These are phyloP conservation scores for Capsicum rhomboideum DNA, from an alignment of 257 asterid genomes.

Conservation along the genomic window DNA sequence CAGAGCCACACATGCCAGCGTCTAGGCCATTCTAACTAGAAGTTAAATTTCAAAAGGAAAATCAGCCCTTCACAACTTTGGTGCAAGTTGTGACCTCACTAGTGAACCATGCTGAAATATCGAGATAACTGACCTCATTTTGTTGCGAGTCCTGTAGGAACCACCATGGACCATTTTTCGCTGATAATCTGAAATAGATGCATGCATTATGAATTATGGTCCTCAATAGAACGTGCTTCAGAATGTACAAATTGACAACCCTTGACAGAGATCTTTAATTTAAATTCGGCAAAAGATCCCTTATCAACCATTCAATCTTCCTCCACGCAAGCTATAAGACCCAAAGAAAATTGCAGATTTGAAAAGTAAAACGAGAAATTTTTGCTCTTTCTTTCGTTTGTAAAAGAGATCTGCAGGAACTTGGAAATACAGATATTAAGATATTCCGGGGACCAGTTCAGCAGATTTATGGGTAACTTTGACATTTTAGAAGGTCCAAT, in stretches of 20 bases:
- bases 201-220: neutral
- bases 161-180: slow-evolving; percentile 43
- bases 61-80: neutral
- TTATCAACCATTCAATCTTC: neutral
- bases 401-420: neutral
- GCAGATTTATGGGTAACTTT: neutral
- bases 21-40: neutral
- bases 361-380: neutral
- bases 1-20: neutral
- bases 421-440: neutral
- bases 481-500: neutral
- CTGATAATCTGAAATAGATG: slow-evolving; percentile 20
- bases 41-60: neutral
- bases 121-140: slow-evolving; percentile 13
- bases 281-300: neutral
- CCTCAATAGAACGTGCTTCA: neutral
- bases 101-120: neutral
- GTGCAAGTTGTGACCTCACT: neutral
- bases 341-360: neutral
- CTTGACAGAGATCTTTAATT: neutral
- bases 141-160: slow-evolving; percentile 25
- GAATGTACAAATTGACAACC: neutral
- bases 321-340: neutral
- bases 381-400: neutral
- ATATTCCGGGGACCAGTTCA: neutral